phyloP scores from a whole-genome alignment of 352 stramenopile genomes.

The Phytophthora crassamura region DNA sequence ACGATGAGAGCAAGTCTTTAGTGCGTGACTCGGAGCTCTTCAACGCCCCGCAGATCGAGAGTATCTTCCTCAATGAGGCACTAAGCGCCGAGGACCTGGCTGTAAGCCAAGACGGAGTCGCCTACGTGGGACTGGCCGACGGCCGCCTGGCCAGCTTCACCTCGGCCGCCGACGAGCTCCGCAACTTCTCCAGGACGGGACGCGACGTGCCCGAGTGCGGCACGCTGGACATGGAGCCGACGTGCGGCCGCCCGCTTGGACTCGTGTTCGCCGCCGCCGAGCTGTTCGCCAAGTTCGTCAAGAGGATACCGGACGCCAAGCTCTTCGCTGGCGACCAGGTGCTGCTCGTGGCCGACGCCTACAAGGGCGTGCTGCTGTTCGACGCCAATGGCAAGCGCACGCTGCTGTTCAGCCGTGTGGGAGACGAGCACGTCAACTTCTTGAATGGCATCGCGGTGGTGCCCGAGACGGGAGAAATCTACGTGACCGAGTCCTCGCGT shows the following conservation, averaged over 20 bases:
- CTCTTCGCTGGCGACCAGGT: conserved; percentile 57
- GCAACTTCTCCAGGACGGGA: conserved; percentile 59
- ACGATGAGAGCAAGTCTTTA: conserved; percentile 27
- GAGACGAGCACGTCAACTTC: conserved; percentile 48
- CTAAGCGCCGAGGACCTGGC: conserved; percentile 56
- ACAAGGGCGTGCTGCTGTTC: conserved; percentile 65
- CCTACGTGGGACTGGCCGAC: conserved; percentile 58
- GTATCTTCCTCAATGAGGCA: conserved; percentile 44
- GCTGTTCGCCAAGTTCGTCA: conserved; percentile 49
- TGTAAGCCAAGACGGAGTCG: conserved; percentile 51
- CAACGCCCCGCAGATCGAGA: conserved; percentile 34
- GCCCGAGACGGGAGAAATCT: conserved; percentile 51
- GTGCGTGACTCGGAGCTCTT: conserved; percentile 31
- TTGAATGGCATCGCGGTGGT: conserved; percentile 57
- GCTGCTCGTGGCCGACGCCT: conserved; percentile 67
- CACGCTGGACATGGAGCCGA: conserved; percentile 40
- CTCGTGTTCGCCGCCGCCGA: conserved; percentile 49
- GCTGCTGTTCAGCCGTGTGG: conserved; percentile 58
- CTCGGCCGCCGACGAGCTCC: conserved; percentile 36
- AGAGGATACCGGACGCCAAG: conserved; percentile 49
- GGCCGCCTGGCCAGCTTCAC: conserved; percentile 60
- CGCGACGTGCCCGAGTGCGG: conserved; percentile 41
- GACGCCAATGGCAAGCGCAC: conserved; percentile 60
- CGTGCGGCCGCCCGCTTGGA: conserved; percentile 59
- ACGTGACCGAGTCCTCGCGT: conserved; percentile 62